Evolutionary conservation across 2,329 filamentous ascomycete species (phyloP).

Genomic region (Pyrenophora tritici-repentis): DNA sequence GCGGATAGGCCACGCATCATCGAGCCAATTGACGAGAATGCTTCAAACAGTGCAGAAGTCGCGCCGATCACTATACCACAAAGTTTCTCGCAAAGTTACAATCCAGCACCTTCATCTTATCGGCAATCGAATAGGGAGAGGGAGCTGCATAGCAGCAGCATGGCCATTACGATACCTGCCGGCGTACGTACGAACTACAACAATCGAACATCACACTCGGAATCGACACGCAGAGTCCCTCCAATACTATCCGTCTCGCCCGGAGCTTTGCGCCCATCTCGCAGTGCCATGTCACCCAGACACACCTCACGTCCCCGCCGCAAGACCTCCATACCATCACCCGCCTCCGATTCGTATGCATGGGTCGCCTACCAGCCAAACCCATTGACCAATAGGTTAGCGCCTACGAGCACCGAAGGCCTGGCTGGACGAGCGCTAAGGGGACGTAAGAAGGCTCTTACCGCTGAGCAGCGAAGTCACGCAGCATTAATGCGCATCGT

Average conservation of each 20-base stretch:
- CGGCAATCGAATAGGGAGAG: conserved; percentile 15
- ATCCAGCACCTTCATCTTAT: conserved; percentile 16
- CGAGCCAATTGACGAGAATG: conserved; percentile 36
- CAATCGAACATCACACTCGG: conserved; percentile 8
- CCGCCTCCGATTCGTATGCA: conserved; percentile 35
- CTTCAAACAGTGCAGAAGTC: conserved; percentile 24
- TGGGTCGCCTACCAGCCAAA: conserved; percentile 46
- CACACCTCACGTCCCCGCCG: conserved; percentile 35
- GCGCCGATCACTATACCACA: conserved; percentile 41
- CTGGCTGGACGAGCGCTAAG: conserved; percentile 31
- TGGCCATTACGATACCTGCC: conserved; percentile 40
- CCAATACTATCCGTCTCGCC: conserved; percentile 37
- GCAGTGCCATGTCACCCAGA: conserved; percentile 30
- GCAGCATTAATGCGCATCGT: conserved; percentile 46
- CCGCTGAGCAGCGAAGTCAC: conserved; percentile 39
- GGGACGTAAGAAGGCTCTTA: conserved; percentile 43
- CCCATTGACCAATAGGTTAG: conserved; percentile 36
- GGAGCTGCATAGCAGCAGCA: conserved; percentile 21
- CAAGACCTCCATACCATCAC: conserved; percentile 32
- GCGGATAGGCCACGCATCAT: conserved; percentile 35
- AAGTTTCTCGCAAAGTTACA: conserved; percentile 20
- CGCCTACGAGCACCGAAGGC: conserved; percentile 36
- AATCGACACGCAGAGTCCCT: conserved; percentile 24
- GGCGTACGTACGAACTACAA: conserved; percentile 20
- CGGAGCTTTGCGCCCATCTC: conserved; percentile 24